Evolutionary conservation across 2,329 filamentous ascomycete genomes (phyloP), one percentile per base, ranked within the genome.

Genomic region (Ophiocordyceps camponoti-floridani): DNA sequence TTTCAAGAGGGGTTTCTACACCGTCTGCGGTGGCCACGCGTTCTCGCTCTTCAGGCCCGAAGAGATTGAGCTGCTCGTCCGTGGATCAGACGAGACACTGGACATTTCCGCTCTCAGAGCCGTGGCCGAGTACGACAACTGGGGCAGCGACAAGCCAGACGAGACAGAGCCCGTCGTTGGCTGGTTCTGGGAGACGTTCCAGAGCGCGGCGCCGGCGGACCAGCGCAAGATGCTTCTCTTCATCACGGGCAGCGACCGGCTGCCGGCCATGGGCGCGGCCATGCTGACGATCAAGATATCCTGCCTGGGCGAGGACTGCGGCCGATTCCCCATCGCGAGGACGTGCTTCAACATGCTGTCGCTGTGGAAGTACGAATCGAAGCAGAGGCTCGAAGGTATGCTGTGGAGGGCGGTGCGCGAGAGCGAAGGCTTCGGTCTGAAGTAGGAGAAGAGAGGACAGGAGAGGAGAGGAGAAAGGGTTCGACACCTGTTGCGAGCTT

Each of bases 1-100:
- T 1, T 95, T 95, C 69, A 91, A 91, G 58, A 77, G 87, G 45
- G 88, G 88, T 1, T 95, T 95, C 62, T 95, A 86, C 59, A 93
- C 84, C 0, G 85, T 94, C 27, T 94, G 86, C 56, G 84, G 82
- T 33, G 85, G 87, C 33, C 94, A 91, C 56, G 87, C 88, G 0
- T 68, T 94, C 33, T 85, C 82, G 1, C 72, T 95, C 2, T 94
- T 94, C 60, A 76, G 84, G 14, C 82, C 88, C 0, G 87, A 94
- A 58, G 88, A 95, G 59, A 93, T 95, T 49, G 88, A 94, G 58
- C 72, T 94, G 4, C 71, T 94, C 1, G 75, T 95, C 5, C 73
- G 87, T 44, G 87, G 87, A 11, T 91, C 84, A 8, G 85, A 93
- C 50, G 87, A 93, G 55, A 65, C 77, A 5, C 73, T 94, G 2